phyloP scores from a whole-genome alignment of 805 yeast genomes.

The Suhomyces sp. region DNA sequence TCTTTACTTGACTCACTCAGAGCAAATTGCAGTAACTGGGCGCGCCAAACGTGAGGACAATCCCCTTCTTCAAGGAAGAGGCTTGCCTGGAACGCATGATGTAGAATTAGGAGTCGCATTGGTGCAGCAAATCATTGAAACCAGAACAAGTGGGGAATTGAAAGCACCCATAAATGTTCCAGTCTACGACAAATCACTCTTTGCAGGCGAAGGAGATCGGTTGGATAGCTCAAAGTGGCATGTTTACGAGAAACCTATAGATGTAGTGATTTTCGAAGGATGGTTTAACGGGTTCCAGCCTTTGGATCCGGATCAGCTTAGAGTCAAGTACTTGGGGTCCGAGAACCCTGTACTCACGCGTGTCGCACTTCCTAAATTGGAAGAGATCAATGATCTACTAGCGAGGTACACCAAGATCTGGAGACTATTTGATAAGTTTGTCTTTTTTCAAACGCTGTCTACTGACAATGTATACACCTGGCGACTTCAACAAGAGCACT shows the following conservation, averaged over 20 bases:
- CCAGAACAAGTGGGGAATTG: not conserved
- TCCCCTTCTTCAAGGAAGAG: conserved; percentile 68
- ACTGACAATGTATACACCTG: conserved; percentile 68
- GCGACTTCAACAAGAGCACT: conserved; percentile 77
- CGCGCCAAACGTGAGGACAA: conserved; percentile 39
- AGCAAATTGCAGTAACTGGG: conserved; percentile 50
- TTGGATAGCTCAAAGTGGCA: conserved; percentile 39
- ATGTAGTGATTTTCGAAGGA: conserved; percentile 81
- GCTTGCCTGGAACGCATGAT: conserved; percentile 95
- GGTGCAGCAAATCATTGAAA: conserved; percentile 29
- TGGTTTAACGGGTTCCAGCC: conserved; percentile 83
- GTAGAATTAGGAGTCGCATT: conserved; percentile 40
- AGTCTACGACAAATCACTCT: conserved; percentile 71
- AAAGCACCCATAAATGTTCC: conserved; percentile 48
- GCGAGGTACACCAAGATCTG: conserved; percentile 51
- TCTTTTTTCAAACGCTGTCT: conserved; percentile 59
- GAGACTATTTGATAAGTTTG: conserved; percentile 56
- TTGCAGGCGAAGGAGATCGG: conserved; percentile 79
- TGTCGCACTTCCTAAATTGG: conserved; percentile 26
- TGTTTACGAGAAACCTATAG: conserved; percentile 37
- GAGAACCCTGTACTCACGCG: conserved; percentile 18
- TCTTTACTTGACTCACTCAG: conserved; percentile 65
- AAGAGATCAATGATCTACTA: conserved; percentile 52
- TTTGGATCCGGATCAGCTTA: conserved; percentile 20
- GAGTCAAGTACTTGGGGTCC: conserved; percentile 17